Conservation (phyloP, 2,329 filamentous ascomycete species). For the Pezicula rhizophila region DNA sequence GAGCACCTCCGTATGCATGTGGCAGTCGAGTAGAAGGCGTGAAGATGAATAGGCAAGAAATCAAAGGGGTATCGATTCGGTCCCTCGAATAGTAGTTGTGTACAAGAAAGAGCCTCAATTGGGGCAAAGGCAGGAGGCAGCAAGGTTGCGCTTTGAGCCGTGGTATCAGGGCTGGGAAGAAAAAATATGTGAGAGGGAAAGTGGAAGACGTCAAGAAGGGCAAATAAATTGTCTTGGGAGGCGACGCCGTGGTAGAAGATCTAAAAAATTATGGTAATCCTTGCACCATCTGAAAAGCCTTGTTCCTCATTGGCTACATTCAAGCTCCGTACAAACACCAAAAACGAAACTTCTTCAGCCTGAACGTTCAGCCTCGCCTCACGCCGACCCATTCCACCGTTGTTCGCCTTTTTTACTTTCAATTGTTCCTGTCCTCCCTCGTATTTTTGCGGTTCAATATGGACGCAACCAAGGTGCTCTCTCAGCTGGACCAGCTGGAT, state of each 20-base stretch:
- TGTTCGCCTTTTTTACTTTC: not conserved
- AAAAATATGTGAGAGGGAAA: not conserved
- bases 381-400: not conserved
- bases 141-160: not conserved
- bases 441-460: slow-evolving; percentile 22
- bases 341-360: not conserved
- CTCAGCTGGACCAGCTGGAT: slow-evolving; percentile 49
- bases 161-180: not conserved
- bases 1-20: not conserved
- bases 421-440: not conserved
- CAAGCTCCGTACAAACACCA: too few species aligned
- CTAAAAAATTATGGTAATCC: too few species aligned
- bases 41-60: not conserved
- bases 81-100: not conserved
- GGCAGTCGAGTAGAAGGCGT: not conserved
- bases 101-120: too few species aligned
- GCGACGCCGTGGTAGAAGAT: too few species aligned
- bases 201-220: slow-evolving; percentile 5
- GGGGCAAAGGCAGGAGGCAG: too few species aligned
- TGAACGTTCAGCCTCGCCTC: not conserved
- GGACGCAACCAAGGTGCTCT: slow-evolving; percentile 31
- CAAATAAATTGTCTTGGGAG: slow-evolving; percentile 4
- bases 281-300: too few species aligned
- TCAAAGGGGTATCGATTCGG: not conserved
- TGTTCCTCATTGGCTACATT: too few species aligned